Base-by-base conservation (phyloP, 2,329 filamentous ascomycete species). In the Raffaelea ambrosiae region DNA sequence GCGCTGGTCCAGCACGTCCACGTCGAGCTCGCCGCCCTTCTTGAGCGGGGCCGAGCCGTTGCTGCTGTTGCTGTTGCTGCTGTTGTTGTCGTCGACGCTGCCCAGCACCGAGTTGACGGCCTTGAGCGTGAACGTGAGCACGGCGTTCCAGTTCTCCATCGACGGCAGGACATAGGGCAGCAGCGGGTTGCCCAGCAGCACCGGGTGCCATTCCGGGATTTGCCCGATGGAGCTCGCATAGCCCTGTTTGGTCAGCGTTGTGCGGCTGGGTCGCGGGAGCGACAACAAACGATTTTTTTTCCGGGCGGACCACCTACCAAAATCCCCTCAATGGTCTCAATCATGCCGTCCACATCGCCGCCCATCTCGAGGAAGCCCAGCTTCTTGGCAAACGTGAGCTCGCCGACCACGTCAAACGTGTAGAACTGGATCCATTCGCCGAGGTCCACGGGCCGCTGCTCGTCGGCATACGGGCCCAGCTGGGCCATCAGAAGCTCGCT, bases 331-430 rank as follows among this genome's bases (percentile, higher is more conserved):
- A 54, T 47, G 23, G 48, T 49, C 7, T 23, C 48, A 8, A 71
- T 64, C 44, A 62, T 67, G 11, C 59, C 60, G 43, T 64, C 63
- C 49, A 66, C 59, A 50, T 72, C 68, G 8, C 53, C 46, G 11
- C 62, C 59, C 3, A 59, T 53, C 18, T 66, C 55, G 23, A 72
- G 56, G 55, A 69, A 72, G 14, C 68, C 69, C 50, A 70, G 63
- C 39, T 60, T 62, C 14, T 63, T 58, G 40, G 63, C 63, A 48
- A 69, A 72, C 35, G 63, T 64, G 10, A 67, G 54, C 33, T 63
- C 58, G 38, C 67, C 66, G 49, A 71, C 59, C 11, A 69, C 63
- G 50, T 72, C 69, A 59, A 66, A 70, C n/a, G 66, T 53, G 43
- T 56, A n/a, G 35, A 10, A 38, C 18, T 38, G 35, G 5, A 38